Evolutionary conservation across 1,284 basidiomycete genomes (phyloP).

Genomic region (Ganoderma lingzhi): DNA sequence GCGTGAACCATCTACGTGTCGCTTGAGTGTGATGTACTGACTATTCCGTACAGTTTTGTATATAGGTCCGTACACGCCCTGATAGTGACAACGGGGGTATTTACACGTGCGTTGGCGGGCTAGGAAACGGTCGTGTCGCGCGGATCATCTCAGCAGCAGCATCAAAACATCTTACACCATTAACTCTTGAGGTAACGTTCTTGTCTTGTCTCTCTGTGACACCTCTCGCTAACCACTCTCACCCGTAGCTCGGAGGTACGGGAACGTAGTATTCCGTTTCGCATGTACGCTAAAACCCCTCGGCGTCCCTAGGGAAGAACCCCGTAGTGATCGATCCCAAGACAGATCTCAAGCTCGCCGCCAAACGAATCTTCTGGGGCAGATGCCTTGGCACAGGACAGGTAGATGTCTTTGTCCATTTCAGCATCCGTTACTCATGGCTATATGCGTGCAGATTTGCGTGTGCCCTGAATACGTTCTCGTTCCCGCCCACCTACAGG

Average conservation of each 20-base stretch:
- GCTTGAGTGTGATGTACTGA: not conserved
- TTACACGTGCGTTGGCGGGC: not conserved
- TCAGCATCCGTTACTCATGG: constrained; percentile 56
- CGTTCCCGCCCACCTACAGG: constrained; percentile 67
- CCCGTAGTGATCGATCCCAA: constrained; percentile 83
- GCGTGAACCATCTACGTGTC: constrained; percentile 38
- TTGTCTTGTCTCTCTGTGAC: no score
- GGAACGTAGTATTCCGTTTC: not conserved
- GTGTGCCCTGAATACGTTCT: constrained; percentile 63
- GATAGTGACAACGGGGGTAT: not conserved
- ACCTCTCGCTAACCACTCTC: not conserved
- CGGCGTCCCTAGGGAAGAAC: constrained; percentile 69
- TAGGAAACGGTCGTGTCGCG: constrained; percentile 78
- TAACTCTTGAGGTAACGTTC: constrained; percentile 67
- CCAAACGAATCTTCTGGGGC: constrained; percentile 80
- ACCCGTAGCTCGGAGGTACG: not conserved
- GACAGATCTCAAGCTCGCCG: constrained; percentile 65
- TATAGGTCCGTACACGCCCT: not conserved
- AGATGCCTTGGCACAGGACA: not conserved
- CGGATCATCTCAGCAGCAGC: constrained; percentile 84
- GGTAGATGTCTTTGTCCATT: constrained; percentile 38
- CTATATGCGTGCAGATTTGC: constrained; percentile 37
- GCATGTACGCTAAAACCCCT: not conserved
- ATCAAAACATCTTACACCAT: constrained; percentile 87
- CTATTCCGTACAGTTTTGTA: not conserved